phyloP scores from a whole-genome alignment of 805 yeast species.

The Candida glaebosa region DNA sequence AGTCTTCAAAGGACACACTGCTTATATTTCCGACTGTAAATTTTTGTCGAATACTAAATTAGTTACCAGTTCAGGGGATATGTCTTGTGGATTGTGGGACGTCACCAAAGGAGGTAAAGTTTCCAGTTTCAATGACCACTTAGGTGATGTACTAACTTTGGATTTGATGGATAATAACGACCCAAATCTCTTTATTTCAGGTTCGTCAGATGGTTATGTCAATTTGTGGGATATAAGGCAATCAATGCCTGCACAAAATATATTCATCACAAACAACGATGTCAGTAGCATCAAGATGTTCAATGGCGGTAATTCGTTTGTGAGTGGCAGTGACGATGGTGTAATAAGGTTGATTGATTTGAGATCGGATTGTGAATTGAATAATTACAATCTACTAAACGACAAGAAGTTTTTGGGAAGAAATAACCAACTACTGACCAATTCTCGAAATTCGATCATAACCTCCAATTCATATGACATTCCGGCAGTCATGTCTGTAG shows the following conservation, averaged over 20 bases:
- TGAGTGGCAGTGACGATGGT: conserved; percentile 80
- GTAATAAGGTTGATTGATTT: conserved; percentile 66
- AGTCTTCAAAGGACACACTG: conserved; percentile 74
- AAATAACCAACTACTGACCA: conserved; percentile 8
- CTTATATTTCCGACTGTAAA: conserved; percentile 73
- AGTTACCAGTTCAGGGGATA: conserved; percentile 78
- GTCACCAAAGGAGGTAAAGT: conserved; percentile 52
- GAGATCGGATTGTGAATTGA: conserved; percentile 69
- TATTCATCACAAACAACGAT: conserved; percentile 60
- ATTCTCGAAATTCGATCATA: conserved; percentile 4
- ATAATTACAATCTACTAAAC: conserved; percentile 32
- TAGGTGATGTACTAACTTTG: conserved; percentile 66
- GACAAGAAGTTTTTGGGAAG: background rate
- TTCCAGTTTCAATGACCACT: conserved; percentile 59
- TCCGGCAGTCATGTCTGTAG: conserved; percentile 71
- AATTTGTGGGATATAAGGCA: conserved; percentile 64
- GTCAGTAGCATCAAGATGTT: conserved; percentile 57
- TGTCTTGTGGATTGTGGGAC: conserved; percentile 81
- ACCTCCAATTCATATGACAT: conserved; percentile 30
- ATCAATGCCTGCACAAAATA: conserved; percentile 45
- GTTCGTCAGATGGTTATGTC: conserved; percentile 67
- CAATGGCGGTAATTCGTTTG: conserved; percentile 69
- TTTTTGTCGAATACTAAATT: conserved; percentile 57
- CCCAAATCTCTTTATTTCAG: conserved; percentile 47
- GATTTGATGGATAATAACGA: conserved; percentile 12